Evolutionary conservation across 2,329 filamentous ascomycete genomes (phyloP), one percentile per base, ranked within the genome.

Genomic region (Trichoderma arundinaceum): DNA sequence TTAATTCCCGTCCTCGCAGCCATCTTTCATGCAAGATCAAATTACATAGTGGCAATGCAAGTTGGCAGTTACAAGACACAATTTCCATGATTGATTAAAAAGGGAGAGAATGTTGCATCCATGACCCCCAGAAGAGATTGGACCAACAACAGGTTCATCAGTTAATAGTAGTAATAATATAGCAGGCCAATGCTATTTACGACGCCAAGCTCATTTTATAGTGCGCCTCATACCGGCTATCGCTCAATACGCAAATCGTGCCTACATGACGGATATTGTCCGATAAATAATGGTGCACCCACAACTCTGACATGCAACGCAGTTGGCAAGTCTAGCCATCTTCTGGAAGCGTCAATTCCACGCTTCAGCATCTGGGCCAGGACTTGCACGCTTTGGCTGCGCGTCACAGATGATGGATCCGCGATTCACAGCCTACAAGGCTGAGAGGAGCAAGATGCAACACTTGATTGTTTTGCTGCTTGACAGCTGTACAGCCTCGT

Each of bases 1-100:
- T 33, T 15, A 43, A 8, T 32, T 44, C 48, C 28, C 48, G 59
- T 41, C 9, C 22, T 35, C 15, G n/a, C 38, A 35, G 59, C 22
- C 48, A 12, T 13, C 44, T 17, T 35, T 60, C 33, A 41, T 51
- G 57, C 57, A 41, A 28, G 38, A 56, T 56, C 35, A 49, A 32
- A 58, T 58, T 60, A n/a, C 44, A 17, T 44, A 28, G 5, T 28
- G 28, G 22, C 1, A 22, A 38, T 7, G 4, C 35, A 32, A 19
- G 35, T 32, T 60, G 7, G 22, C 33, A 13, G 46, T 9, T 12
- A 38, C 43, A 41, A 32, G 15, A 13, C 19, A 49, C 3, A 13
- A 15, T 41, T 10, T 28, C 19, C 7, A 4, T 7, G 7, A 28
- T 28, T 35, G 10, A 13, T 15, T 12, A 4, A 28, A 22, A 13